phyloP scores from a whole-genome alignment of 768 basidiomycete species.

The Leccinum uliginosum region DNA sequence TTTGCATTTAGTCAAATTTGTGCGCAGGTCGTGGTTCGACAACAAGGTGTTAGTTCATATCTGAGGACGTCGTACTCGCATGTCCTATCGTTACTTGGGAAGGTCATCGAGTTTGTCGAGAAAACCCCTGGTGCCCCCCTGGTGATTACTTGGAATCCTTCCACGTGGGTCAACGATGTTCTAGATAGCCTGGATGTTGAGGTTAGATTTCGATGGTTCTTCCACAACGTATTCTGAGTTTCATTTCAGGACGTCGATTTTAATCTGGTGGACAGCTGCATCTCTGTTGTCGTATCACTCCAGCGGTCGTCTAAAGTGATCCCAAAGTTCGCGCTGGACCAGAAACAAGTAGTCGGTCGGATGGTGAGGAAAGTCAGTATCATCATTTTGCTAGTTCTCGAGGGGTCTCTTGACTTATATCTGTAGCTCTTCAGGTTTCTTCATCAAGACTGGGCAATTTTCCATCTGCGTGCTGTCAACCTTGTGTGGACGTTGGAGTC shows the following conservation, averaged over 20 bases:
- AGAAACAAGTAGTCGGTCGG: conserved; percentile 50
- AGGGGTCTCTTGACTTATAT: conserved; percentile 3
- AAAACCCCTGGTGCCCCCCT: conserved; percentile 29
- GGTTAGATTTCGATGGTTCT: conserved; percentile 32
- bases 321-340: conserved; percentile 52
- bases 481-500: conserved; percentile 78
- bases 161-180: conserved; percentile 55
- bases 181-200: conserved; percentile 53
- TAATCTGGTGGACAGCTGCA: conserved; percentile 57
- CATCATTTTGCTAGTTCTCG: not conserved
- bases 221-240: conserved; percentile 1
- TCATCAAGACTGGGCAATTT: conserved; percentile 55
- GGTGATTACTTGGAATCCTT: conserved; percentile 55
- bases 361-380: conserved; percentile 50
- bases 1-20: conserved; percentile 43
- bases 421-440: conserved; percentile 71
- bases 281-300: conserved; percentile 53
- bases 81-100: conserved; percentile 47
- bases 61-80: conserved; percentile 52
- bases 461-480: conserved; percentile 77
- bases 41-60: conserved; percentile 27
- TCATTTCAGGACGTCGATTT: conserved; percentile 45
- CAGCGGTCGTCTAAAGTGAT: conserved; percentile 46
- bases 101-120: conserved; percentile 43
- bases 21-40: conserved; percentile 35